A percentile compares a stretch with the other conserved stretches of the same genome.
Evolutionary conservation across 768 basidiomycete genomes (phyloP).

Genomic region (Tulasnella sp.): DNA sequence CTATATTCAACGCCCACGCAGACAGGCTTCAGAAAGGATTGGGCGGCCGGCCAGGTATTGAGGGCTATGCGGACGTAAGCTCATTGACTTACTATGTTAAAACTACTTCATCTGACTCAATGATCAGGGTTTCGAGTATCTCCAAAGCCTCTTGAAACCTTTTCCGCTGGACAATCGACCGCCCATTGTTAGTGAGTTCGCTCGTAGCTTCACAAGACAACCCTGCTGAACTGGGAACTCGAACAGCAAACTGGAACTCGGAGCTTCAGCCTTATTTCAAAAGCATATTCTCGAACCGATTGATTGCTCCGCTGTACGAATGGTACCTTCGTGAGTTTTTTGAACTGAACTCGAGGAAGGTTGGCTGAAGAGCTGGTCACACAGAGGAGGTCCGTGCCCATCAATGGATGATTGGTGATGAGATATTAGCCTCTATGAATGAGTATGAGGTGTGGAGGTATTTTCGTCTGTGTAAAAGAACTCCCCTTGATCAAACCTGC

Average conservation of each 20-base stretch:
- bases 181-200: not conserved
- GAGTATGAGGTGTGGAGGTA: conserved; percentile 44
- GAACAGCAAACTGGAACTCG: not conserved
- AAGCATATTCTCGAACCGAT: not conserved
- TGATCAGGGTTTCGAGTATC: not conserved
- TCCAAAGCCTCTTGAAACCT: not conserved
- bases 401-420: conserved; percentile 46
- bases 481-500: not conserved
- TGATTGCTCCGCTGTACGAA: conserved; percentile 37
- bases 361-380: not conserved
- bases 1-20: not conserved
- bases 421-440: conserved; percentile 46
- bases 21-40: not conserved
- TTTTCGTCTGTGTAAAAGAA: not conserved
- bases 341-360: not conserved
- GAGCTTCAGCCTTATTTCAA: conserved; percentile 1
- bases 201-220: not conserved
- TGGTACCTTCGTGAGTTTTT: conserved; percentile 50
- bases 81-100: too few relatives aligned
- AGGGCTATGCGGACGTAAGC: not conserved
- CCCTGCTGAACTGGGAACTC: not conserved
- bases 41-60: not conserved
- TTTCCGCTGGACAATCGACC: not conserved
- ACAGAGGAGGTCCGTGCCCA: conserved; percentile 53
- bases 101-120: not conserved